Percentiles rank a stretch among this genome's conserved stretches.
Evolutionary conservation across 2,329 filamentous ascomycete genomes (phyloP).

Genomic region (Paraphaeosphaeria sporulosa): DNA sequence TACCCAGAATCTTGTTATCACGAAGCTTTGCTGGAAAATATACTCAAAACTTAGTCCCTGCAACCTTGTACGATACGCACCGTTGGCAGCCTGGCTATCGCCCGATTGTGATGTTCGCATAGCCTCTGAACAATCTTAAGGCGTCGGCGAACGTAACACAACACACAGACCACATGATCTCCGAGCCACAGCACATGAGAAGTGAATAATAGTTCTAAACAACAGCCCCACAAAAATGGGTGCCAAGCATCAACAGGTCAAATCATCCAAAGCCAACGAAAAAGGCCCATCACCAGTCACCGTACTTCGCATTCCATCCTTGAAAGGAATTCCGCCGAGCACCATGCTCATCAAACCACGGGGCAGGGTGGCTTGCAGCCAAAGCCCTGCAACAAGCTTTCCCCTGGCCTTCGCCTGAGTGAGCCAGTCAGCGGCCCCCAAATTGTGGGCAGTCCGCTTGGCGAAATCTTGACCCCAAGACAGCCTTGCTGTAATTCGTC

Average conservation of each 20-base stretch:
- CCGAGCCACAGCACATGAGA: too few relatives aligned
- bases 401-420: slow-evolving; percentile 14
- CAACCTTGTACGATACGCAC: too few relatives aligned
- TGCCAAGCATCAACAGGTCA: too few relatives aligned
- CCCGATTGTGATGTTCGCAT: too few relatives aligned
- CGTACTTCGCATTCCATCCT: slow-evolving; percentile 28
- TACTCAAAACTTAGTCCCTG: too few relatives aligned
- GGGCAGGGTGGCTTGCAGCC: slow-evolving; percentile 10
- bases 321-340: background rate
- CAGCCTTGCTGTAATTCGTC: slow-evolving; percentile 25
- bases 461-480: slow-evolving; percentile 21
- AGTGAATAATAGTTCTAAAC: too few relatives aligned
- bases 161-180: background rate
- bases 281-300: background rate
- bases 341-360: slow-evolving; percentile 1
- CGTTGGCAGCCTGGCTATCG: too few relatives aligned
- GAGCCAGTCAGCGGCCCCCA: slow-evolving; percentile 17
- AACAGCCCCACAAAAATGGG: too few relatives aligned
- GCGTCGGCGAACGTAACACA: background rate
- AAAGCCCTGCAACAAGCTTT: slow-evolving; percentile 8
- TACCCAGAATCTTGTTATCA: background rate
- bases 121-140: background rate
- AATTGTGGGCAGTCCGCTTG: slow-evolving; percentile 24
- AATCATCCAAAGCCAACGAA: too few relatives aligned
- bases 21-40: too few relatives aligned